Base-by-base conservation (phyloP, 108 stramenopile genomes). In the Cyclotella sp. region DNA sequence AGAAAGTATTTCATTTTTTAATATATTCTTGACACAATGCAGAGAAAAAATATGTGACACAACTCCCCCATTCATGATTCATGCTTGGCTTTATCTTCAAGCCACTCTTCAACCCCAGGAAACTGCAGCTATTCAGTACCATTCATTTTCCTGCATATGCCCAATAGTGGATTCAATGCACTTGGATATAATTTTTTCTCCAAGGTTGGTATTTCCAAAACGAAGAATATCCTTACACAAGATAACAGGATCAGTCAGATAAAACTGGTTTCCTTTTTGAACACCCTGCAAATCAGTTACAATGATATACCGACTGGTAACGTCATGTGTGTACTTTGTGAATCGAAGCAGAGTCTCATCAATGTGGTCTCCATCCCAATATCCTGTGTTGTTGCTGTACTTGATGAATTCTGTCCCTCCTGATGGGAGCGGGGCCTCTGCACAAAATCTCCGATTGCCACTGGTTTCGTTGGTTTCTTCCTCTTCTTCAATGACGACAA, bases 261-360 rank as follows among this genome's bases (percentile, higher is more conserved):
- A 22, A 52, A 52, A 82, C 24, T 52, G 46, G 40, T 82, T 65
- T 26, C 75, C 81, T 29, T 72, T 68, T 18, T 52, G 45, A 27
- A 84, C 79, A 55, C 84, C 84, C 44, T 84, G 84, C 75, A 84
- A 58, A 58, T 84, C 84, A 14, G 84, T 80, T 29, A 84, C 77
- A 72, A 84, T 74, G 51, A 84, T 63, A 46, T 80, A 77, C 10
- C 64, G 61, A 28, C 41, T 39, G 26, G 84, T 85, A 14, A 44
- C 76, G 28, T 65, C 49, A 45, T 71, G 60, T 21, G 80, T 81
- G 62, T 72, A 85, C 41, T 77, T 49, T 0, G 76, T 81, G 63
- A 85, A 85, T 21, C 47, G 79, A 6, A 80, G 61, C 41, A 85
- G 63, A 22, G 51, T 78, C 42, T 79, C 63, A 34, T 85, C 49